Evolutionary conservation across 495 filamentous ascomycete species (phyloP).

Genomic region (Symbiotaphrina buchneri): DNA sequence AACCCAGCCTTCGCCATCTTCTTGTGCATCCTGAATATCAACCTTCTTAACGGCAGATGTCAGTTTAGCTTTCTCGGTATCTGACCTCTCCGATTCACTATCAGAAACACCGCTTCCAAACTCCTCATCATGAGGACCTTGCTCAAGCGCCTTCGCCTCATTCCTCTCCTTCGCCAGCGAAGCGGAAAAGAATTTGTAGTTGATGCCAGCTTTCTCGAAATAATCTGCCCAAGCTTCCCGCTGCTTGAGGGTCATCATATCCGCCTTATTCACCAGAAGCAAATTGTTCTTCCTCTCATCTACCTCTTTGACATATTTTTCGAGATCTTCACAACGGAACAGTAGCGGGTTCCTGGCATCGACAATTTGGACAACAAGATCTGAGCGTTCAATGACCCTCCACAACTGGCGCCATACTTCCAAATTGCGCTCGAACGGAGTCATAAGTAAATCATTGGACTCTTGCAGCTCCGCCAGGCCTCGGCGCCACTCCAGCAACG

Average conservation of each 20-base stretch:
- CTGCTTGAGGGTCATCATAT: constrained; percentile 91
- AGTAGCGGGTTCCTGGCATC: constrained; percentile 88
- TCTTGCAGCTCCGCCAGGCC: constrained; percentile 84
- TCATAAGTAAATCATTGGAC: constrained; percentile 85
- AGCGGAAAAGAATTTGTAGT: constrained; percentile 91
- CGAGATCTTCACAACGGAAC: constrained; percentile 86
- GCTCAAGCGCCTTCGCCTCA: constrained; percentile 33
- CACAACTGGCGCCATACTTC: constrained; percentile 98
- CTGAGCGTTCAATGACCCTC: constrained; percentile 93
- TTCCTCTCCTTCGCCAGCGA: constrained; percentile 72
- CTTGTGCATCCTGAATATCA: constrained; percentile 12
- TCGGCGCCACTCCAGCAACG: constrained; percentile 73
- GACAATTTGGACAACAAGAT: constrained; percentile 94
- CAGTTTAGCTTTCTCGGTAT: constrained; percentile 4
- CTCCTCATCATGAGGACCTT: constrained; percentile 22
- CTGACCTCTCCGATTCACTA: constrained; percentile 5
- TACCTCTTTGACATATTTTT: constrained; percentile 84
- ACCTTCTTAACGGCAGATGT: constrained; percentile 7
- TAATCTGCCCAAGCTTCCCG: constrained; percentile 71
- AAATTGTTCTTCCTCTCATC: constrained; percentile 75
- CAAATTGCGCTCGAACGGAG: constrained; percentile 91
- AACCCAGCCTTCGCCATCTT: constrained; percentile 17
- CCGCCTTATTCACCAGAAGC: constrained; percentile 92
- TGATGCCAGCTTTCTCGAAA: constrained; percentile 59
- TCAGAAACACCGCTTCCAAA: constrained; percentile 14